Percentiles rank a stretch among this genome's conserved stretches.
phyloP scores from a whole-genome alignment of 495 filamentous ascomycete species.

The Alectoria sarmentosa region DNA sequence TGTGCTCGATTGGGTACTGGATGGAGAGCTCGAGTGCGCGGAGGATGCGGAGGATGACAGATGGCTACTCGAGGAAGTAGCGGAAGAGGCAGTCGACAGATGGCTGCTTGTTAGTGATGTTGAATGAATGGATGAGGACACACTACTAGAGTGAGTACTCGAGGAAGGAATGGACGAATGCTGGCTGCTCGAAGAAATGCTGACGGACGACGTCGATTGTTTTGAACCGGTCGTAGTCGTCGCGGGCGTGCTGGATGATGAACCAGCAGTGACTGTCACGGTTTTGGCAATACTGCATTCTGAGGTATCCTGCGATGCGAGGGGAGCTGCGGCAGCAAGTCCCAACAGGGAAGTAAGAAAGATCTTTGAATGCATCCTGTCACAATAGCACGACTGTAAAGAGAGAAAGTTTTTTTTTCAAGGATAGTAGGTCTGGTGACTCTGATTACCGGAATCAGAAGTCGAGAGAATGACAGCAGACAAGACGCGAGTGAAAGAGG shows the following conservation, averaged over 20 bases:
- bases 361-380: not conserved
- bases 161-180: not conserved
- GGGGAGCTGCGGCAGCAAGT: not conserved
- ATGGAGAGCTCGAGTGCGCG: not conserved
- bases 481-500: not conserved
- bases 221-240: not conserved
- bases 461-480: not conserved
- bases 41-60: not conserved
- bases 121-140: not conserved
- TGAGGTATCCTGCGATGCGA: not conserved
- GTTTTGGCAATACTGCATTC: not conserved
- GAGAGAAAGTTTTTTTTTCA: too few relatives aligned
- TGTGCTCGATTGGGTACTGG: not conserved
- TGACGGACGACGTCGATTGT: not conserved
- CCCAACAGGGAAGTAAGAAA: not conserved
- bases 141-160: not conserved
- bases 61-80: not conserved
- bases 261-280: not conserved
- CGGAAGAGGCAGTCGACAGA: not conserved
- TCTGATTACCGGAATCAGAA: constrained; percentile 7
- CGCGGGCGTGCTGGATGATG: not conserved
- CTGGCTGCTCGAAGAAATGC: not conserved
- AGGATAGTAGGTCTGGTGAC: not conserved
- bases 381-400: not conserved
- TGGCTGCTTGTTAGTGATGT: constrained; percentile 3